These are phyloP conservation scores for Cordyceps javanica DNA, from an alignment of 2,329 filamentous ascomycete species.

Conservation along the genomic window DNA sequence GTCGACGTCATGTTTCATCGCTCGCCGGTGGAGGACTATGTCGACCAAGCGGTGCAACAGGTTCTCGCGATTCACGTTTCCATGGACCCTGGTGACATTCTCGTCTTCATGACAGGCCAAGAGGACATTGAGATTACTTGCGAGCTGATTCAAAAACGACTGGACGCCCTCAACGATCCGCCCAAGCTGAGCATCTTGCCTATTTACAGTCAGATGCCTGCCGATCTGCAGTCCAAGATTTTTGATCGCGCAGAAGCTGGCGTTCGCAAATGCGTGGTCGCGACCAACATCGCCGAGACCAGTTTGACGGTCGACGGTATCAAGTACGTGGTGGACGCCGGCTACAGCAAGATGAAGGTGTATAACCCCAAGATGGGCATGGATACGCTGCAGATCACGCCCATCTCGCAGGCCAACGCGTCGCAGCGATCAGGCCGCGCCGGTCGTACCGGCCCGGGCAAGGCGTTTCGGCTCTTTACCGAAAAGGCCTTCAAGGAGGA, in stretches of 20 bases:
- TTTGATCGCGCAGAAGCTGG: slow-evolving; percentile 88
- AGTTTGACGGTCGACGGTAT: slow-evolving; percentile 97
- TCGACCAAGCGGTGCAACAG: slow-evolving; percentile 94
- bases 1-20: slow-evolving; percentile 95
- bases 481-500: slow-evolving; percentile 95
- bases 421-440: slow-evolving; percentile 90
- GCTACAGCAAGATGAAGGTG: slow-evolving; percentile 95
- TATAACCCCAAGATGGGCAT: slow-evolving; percentile 99
- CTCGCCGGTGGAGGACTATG: slow-evolving; percentile 94
- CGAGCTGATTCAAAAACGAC: slow-evolving; percentile 80
- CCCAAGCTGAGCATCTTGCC: slow-evolving; percentile 91
- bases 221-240: slow-evolving; percentile 94
- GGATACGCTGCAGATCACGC: slow-evolving; percentile 97
- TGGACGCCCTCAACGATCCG: slow-evolving; percentile 86
- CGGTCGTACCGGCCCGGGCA: slow-evolving; percentile 89
- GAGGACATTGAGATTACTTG: slow-evolving; percentile 98
- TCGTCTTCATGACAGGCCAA: slow-evolving; percentile 99
- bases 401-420: slow-evolving; percentile 93
- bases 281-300: slow-evolving; percentile 97
- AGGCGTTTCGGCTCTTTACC: slow-evolving; percentile 89
- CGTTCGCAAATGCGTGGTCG: slow-evolving; percentile 94
- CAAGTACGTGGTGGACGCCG: slow-evolving; percentile 96
- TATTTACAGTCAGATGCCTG: slow-evolving; percentile 99
- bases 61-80: slow-evolving; percentile 94
- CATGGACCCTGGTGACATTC: slow-evolving; percentile 84